Percentiles rank a stretch among this genome's conserved stretches.
phyloP scores from a whole-genome alignment of 1,139 yeast genomes.

The Saccharomyces hybrid region DNA sequence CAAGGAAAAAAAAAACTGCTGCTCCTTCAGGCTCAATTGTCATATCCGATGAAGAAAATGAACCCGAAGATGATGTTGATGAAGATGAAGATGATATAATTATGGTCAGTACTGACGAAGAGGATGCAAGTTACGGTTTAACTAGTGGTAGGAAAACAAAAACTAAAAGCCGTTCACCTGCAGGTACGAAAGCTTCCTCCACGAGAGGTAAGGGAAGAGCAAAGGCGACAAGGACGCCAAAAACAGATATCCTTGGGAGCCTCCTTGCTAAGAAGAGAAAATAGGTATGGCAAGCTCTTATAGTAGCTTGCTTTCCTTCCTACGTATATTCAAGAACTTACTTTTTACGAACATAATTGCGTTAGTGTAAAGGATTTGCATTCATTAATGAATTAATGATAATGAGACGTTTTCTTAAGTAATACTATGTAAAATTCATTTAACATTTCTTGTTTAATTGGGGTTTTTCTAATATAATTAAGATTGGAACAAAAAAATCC shows the following conservation, averaged over 20 bases:
- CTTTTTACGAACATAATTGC: neutral
- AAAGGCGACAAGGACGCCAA: conserved; percentile 16
- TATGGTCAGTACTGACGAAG: conserved; percentile 7
- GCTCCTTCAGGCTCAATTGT: neutral
- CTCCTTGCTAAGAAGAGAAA: conserved; percentile 20
- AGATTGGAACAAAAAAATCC: neutral
- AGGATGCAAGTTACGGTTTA: neutral
- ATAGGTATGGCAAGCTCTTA: conserved; percentile 1
- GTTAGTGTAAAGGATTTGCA: neutral
- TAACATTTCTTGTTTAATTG: neutral
- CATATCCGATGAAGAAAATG: neutral
- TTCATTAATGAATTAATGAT: neutral
- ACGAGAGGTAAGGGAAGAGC: neutral
- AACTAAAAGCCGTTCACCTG: neutral
- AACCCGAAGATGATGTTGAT: neutral
- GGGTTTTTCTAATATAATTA: neutral
- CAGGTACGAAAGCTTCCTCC: neutral
- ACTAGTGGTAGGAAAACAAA: neutral
- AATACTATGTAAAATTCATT: neutral
- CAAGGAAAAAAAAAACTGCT: neutral
- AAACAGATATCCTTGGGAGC: conserved; percentile 24
- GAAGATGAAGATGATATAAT: conserved; percentile 8
- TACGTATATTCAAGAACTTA: neutral
- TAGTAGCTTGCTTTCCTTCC: neutral
- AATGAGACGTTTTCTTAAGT: neutral